phyloP scores from a whole-genome alignment of 805 yeast species.

The Geotrichum ghanense region DNA sequence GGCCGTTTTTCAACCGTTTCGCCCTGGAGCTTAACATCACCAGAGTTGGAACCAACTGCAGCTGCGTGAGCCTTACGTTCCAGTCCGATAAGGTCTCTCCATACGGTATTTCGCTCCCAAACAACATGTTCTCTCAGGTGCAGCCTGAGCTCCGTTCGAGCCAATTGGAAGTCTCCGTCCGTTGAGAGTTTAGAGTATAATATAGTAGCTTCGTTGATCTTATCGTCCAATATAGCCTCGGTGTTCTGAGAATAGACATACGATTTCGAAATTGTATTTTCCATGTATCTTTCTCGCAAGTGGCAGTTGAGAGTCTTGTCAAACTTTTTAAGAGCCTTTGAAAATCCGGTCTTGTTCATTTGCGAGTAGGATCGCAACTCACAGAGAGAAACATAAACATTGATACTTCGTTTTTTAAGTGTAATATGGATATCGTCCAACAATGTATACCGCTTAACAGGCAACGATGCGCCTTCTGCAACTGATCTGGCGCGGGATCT shows the following conservation, averaged over 20 bases:
- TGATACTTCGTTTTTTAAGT: slow-evolving; percentile 52
- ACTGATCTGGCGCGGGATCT: slow-evolving; percentile 9
- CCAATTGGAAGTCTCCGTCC: slow-evolving; percentile 30
- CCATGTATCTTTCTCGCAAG: slow-evolving; percentile 48
- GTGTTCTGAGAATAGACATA: slow-evolving; percentile 46
- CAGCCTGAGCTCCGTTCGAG: slow-evolving; percentile 38
- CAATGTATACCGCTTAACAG: slow-evolving; percentile 11
- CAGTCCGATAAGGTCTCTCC: slow-evolving; percentile 92
- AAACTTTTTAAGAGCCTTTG: slow-evolving; percentile 83
- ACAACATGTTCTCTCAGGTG: slow-evolving; percentile 84
- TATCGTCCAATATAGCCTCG: slow-evolving; percentile 35
- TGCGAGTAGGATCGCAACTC: slow-evolving; percentile 79
- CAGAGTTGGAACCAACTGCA: slow-evolving; percentile 14
- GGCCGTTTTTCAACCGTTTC: slow-evolving; percentile 9
- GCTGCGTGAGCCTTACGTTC: slow-evolving; percentile 83
- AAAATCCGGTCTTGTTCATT: slow-evolving; percentile 77
- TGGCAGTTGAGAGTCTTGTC: slow-evolving; percentile 67
- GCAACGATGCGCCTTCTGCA: slow-evolving; percentile 9
- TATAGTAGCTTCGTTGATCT: slow-evolving; percentile 41
- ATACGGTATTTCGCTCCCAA: slow-evolving; percentile 95
- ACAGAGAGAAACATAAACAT: slow-evolving; percentile 60
- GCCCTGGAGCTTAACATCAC: slow-evolving; percentile 20
- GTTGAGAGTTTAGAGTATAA: slow-evolving; percentile 44
- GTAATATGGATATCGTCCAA: slow-evolving; percentile 47
- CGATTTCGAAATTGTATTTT: slow-evolving; percentile 32